Evolutionary conservation across 768 basidiomycete species (phyloP), one percentile per base, ranked within the genome.

Genomic region (Lactarius hengduanensis): DNA sequence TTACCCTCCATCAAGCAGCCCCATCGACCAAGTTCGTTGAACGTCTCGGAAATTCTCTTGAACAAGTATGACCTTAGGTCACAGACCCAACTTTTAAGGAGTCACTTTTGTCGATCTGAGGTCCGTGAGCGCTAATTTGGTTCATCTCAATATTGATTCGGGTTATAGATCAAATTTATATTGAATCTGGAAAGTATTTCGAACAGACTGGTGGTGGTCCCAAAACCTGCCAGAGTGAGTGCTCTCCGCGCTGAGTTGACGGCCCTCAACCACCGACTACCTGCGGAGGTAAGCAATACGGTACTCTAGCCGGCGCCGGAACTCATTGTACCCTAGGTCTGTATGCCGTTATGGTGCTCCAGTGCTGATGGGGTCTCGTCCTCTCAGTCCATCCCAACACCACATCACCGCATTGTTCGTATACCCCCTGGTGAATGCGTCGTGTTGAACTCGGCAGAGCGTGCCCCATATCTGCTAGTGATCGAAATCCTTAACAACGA

Each of bases 371-470:
- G 76, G 30, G 79, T 81, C 30, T 76, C 75, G 64, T 71, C 76
- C 26, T 75, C 77, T 16, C 73, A 72, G 36, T 75, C 76, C 45
- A 76, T 80, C 47, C 80, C 83, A 7, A 80, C 85, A 72, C 86
- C 91, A 6, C 96, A 98, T 75, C 95, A 98, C 75, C 89, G 94
- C 53, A 93, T 99, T 60, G 95, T 98, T 59, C 88, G 97, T 69
- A 96, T 99, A 73, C 96, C 96, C 13, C 96, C 97, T 3, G 94
- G 96, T 16, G 97, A 99, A 79, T 91, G 93, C 64, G 97, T 98
- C 55, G 97, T 98, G 11, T 83, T 99, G 32, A 99, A 99, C 75
- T 98, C 96, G 22, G 97, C 97, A 3, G 96, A 99, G 77, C 85
- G 92, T 41, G 95, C 94, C 0, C 97, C 97, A 5, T 99, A 92